A percentile compares a stretch with the other conserved stretches of the same genome.
Evolutionary conservation across 495 filamentous ascomycete species (phyloP).

Genomic region (Penicillium riverlandense): DNA sequence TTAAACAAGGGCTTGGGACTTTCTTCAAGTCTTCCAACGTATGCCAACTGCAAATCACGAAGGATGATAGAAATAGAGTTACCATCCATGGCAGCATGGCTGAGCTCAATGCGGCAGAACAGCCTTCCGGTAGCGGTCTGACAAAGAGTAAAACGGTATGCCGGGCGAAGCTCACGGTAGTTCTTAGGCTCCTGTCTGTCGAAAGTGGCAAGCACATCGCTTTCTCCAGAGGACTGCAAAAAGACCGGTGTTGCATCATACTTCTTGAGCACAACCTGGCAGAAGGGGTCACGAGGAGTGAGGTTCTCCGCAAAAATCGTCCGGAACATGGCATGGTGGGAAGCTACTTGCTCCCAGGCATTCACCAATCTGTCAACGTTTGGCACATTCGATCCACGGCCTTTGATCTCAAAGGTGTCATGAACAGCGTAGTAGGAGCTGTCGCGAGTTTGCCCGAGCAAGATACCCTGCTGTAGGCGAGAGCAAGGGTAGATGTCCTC

Average conservation of each 20-base stretch:
- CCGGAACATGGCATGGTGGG: constrained; percentile 44
- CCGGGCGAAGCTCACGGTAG: constrained; percentile 27
- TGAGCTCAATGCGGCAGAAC: constrained; percentile 49
- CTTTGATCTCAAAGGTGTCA: constrained; percentile 52
- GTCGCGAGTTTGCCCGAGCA: constrained; percentile 52
- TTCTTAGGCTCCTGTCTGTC: constrained; percentile 25
- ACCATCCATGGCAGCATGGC: constrained; percentile 47
- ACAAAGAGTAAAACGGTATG: constrained; percentile 45
- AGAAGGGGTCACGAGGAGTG: constrained; percentile 35
- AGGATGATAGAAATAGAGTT: constrained; percentile 41
- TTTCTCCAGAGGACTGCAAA: constrained; percentile 26
- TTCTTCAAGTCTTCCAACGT: constrained; percentile 28
- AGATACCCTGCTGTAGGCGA: constrained; percentile 59
- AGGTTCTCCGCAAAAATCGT: constrained; percentile 46
- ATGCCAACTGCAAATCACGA: constrained; percentile 40
- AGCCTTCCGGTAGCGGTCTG: constrained; percentile 32
- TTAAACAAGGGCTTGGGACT: constrained; percentile 43
- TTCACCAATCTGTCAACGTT: constrained; percentile 29
- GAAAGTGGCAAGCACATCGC: constrained; percentile 23
- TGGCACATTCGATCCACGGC: constrained; percentile 15
- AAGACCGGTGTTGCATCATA: constrained; percentile 22
- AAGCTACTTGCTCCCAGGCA: constrained; percentile 43
- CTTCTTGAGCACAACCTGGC: constrained; percentile 44
- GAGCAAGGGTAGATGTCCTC: constrained; percentile 64
- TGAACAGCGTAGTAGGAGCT: constrained; percentile 53